Evolutionary conservation across 2,329 filamentous ascomycete species (phyloP), one percentile per base, ranked within the genome.

Genomic region (Ophiostoma pallidulum): DNA sequence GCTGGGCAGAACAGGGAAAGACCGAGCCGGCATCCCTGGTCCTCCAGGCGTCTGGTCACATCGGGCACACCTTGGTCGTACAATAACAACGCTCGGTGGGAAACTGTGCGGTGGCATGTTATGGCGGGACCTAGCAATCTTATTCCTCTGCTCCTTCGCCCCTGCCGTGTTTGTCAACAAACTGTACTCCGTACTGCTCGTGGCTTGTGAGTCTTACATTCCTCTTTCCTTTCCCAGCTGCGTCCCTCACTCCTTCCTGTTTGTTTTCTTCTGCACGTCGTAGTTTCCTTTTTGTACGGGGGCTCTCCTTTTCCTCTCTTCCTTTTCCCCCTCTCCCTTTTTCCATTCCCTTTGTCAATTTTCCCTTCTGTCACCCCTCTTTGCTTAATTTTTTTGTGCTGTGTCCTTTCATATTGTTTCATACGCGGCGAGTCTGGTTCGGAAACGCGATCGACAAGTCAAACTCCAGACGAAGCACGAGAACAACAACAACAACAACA

Each of bases 81-180:
- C 39, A 49, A 10, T 49, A 50, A 38, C 45, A 26, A 16, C 12
- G 10, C 37, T 29, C 39, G 40, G 43, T 32, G 20, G 38, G 8
- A 45, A 24, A 39, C 24, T 37, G 47, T 45, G 41, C 26, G 12
- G 40, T 44, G n/a, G 39, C 37, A 33, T 51, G 48, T 45, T 51
- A 46, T 33, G 31, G 28, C 29, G 46, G 41, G 41, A 52, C 53
- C 24, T 41, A 40, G 39, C 42, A 40, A 45, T 44, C 45, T 19
- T 37, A 38, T 41, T 33, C n/a, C 41, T 43, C 41, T 43, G 36
- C 24, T 19, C 41, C 39, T 24, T 49, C 50, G 45, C 45, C 46
- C 51, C 47, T 53, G 49, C 49, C 49, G n/a, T 19, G 20, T 37
- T 19, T 41, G 47, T 42, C 44, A 51, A 51, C 48, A 50, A 36